phyloP scores from a whole-genome alignment of 345 rosid species.

The Murraya paniculata region DNA sequence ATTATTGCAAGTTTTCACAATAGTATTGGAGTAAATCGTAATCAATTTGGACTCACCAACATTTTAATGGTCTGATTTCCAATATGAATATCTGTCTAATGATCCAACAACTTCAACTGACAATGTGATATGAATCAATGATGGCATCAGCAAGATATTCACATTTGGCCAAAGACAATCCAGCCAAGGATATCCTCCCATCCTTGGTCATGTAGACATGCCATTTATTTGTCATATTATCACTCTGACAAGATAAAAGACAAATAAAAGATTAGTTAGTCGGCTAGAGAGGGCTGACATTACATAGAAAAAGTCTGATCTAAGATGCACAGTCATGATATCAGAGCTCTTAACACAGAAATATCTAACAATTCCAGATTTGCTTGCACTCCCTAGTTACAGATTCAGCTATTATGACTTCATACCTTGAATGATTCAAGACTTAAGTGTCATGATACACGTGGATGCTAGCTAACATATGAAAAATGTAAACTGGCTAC shows the following conservation, averaged over 20 bases:
- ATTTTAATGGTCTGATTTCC: slow-evolving; percentile 11
- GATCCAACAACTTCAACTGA: slow-evolving; percentile 37
- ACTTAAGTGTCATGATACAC: neutral
- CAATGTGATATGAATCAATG: slow-evolving; percentile 75
- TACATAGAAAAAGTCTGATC: neutral
- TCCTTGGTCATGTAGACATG: slow-evolving; percentile 95
- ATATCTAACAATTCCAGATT: neutral
- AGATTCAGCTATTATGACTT: neutral
- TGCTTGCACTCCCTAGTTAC: neutral
- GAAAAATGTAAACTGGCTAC: slow-evolving; percentile 81
- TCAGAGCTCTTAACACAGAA: neutral
- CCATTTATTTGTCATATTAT: slow-evolving; percentile 92
- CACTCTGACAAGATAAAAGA: slow-evolving; percentile 42
- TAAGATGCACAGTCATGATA: neutral
- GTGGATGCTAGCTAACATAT: neutral
- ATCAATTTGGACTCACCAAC: slow-evolving; percentile 13
- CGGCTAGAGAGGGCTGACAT: neutral
- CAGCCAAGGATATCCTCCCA: slow-evolving; percentile 92
- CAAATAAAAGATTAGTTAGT: neutral
- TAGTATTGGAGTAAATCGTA: neutral
- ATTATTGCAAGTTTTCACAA: slow-evolving; percentile 21
- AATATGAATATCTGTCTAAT: neutral
- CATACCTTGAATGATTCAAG: neutral
- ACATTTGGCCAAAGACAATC: slow-evolving; percentile 87
- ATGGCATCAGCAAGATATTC: slow-evolving; percentile 93